Percentiles rank a stretch among this genome's conserved stretches.
These are phyloP conservation scores for Penicillium sp. DNA, from an alignment of 2,329 filamentous ascomycete species.

Conservation along the genomic window DNA sequence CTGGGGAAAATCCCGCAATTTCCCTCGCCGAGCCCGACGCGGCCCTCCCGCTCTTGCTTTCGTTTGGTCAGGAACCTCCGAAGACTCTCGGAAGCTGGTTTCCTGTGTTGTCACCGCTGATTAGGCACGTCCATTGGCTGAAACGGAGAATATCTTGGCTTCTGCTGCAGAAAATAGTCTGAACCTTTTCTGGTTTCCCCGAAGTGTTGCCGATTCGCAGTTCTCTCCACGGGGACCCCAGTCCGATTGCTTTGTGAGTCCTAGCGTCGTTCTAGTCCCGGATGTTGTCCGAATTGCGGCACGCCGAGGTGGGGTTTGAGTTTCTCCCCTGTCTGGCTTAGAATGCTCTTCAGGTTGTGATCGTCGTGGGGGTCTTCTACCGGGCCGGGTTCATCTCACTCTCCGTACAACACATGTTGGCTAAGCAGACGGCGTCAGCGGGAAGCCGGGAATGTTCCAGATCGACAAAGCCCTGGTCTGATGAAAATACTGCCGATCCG, in stretches of 20 bases:
- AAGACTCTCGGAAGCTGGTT: not conserved
- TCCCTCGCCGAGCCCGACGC: not conserved
- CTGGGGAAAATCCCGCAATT: slow-evolving; percentile 14
- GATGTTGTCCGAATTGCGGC: slow-evolving; percentile 12
- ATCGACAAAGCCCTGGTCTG: not conserved
- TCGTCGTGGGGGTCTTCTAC: slow-evolving; percentile 10
- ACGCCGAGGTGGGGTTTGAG: slow-evolving; percentile 1
- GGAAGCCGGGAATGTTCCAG: slow-evolving; percentile 22
- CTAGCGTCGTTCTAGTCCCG: slow-evolving; percentile 6
- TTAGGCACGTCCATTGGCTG: not conserved
- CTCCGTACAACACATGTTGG: slow-evolving; percentile 4
- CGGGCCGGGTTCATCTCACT: not conserved
- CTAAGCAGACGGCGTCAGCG: slow-evolving; percentile 5
- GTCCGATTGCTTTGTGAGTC: slow-evolving; percentile 1
- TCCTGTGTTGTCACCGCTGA: not conserved
- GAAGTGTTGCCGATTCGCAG: slow-evolving; percentile 17
- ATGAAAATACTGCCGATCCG: not conserved
- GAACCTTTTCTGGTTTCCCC: slow-evolving; percentile 11
- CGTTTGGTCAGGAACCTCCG: not conserved
- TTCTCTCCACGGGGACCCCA: slow-evolving; percentile 20
- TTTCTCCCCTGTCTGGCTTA: too few species aligned
- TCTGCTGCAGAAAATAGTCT: too few species aligned
- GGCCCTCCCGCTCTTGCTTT: not conserved
- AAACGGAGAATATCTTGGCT: not conserved
- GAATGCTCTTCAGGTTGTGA: not conserved